Base-by-base conservation (phyloP, 2,329 filamentous ascomycete species). In the Pezicula neosporulosa region DNA sequence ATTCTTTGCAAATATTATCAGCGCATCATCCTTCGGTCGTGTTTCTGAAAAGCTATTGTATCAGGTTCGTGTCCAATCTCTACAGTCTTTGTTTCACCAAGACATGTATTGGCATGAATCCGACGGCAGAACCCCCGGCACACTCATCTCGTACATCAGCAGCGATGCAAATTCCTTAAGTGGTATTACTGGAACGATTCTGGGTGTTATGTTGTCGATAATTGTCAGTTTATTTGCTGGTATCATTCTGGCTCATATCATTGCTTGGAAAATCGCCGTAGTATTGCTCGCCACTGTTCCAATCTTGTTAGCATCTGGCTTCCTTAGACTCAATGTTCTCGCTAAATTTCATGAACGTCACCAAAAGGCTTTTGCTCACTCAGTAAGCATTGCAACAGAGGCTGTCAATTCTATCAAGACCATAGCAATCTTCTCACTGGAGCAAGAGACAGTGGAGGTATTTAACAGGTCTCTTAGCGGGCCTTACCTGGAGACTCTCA, bases 261-360 rank as follows among this genome's bases (percentile, higher is more conserved):
- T 90, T 45, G 83, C 84, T 4, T 91, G 87, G 87, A 86, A 81
- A 62, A 88, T 91, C 51, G 86, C 86, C 1, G 66, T 91, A 10
- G 86, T 90, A 4, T 87, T 84, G 52, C 72, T 90, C 3, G 78
- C 85, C 0, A 73, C 81, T 6, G 81, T 90, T 0, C 87, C 87
- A 0, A 69, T 90, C 18, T 77, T 90, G 7, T 74, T 90, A 0
- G 85, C 82, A 3, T 77, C 85, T 0, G 86, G 87, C 1, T 76
- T 87, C 54, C 83, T 90, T 81, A 81, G 87, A 57, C 74, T 90
- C 12, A 77, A 77, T 3, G 76, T 83, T 3, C 75, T 89, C 2
- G 77, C 80, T 3, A 74, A 77, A 38, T 86, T 85, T 46, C 81
- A 88, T 51, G 76, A 80, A 49, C 76, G 79, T 12, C 83, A 88